A percentile compares a stretch with the other conserved stretches of the same genome.
Evolutionary conservation across 305 asterid genomes (phyloP).

Genomic region (Rubia peregrina): DNA sequence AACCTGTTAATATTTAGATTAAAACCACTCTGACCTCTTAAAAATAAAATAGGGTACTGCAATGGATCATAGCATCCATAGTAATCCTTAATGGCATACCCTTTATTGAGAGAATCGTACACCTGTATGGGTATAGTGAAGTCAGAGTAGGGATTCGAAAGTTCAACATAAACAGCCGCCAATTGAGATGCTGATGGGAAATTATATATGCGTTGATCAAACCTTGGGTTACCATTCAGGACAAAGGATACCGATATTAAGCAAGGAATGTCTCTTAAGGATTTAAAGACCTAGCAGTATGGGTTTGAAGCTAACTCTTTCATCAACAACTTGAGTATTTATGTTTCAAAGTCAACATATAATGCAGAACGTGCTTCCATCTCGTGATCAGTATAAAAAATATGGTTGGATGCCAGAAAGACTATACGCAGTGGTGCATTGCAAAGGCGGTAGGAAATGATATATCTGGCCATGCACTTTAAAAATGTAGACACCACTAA

Average conservation of each 20-base stretch:
- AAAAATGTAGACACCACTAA: no score
- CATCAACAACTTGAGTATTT: background rate
- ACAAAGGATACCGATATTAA: background rate
- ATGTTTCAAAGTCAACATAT: background rate
- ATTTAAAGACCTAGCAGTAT: background rate
- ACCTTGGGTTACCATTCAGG: background rate
- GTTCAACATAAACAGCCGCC: background rate
- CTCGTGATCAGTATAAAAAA: background rate
- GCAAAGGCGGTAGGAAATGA: no score
- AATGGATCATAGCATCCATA: no score
- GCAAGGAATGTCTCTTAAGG: background rate
- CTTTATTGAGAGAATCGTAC: background rate
- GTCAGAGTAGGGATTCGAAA: background rate
- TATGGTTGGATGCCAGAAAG: background rate
- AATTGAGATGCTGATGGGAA: background rate
- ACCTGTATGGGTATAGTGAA: background rate
- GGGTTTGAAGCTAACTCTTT: background rate
- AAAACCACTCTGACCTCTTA: no score
- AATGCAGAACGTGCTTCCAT: background rate
- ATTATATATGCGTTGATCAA: constrained; percentile 11
- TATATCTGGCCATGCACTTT: no score
- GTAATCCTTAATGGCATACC: no score
- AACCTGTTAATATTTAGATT: no score
- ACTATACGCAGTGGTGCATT: no score
- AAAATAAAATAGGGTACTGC: no score